Percentiles rank a stretch among this genome's conserved stretches.
phyloP scores from a whole-genome alignment of 2,329 filamentous ascomycete genomes.

The Diaporthe velutina region DNA sequence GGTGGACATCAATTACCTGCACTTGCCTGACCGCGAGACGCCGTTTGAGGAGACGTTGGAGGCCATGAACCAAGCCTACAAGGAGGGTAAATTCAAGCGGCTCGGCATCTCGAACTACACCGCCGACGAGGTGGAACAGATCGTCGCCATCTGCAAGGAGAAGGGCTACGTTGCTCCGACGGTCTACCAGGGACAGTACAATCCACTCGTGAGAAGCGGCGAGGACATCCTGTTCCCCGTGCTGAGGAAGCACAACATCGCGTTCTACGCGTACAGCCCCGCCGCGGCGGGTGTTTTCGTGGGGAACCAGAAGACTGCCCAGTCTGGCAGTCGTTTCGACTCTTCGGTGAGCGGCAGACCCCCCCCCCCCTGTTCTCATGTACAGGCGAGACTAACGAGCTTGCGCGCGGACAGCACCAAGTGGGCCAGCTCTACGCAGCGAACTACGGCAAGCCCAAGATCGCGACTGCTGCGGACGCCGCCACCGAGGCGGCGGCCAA shows the following conservation, averaged over 20 bases:
- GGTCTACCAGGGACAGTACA: constrained; percentile 81
- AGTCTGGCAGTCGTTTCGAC: constrained; percentile 44
- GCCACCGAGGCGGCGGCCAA: constrained; percentile 46
- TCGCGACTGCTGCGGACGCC: constrained; percentile 46
- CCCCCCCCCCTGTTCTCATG: background rate
- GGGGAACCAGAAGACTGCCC: constrained; percentile 43
- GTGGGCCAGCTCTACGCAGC: constrained; percentile 45
- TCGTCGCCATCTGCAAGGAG: constrained; percentile 74
- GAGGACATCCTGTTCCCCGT: constrained; percentile 53
- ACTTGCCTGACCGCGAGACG: constrained; percentile 56
- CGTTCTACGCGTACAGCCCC: constrained; percentile 52
- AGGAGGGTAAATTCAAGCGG: constrained; percentile 76
- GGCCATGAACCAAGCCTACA: constrained; percentile 75
- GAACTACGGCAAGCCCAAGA: constrained; percentile 47
- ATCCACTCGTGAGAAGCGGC: constrained; percentile 51
- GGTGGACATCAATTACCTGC: constrained; percentile 27
- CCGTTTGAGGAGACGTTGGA: constrained; percentile 77
- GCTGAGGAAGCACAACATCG: constrained; percentile 50
- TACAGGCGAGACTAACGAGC: background rate
- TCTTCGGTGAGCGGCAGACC: constrained; percentile 41
- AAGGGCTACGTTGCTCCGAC: constrained; percentile 75
- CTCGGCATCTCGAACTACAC: constrained; percentile 79
- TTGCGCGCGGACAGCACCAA: background rate
- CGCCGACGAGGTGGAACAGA: constrained; percentile 79
- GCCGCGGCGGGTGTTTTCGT: constrained; percentile 39